Percentiles rank a stretch among this genome's conserved stretches.
Conservation (phyloP, 768 basidiomycete genomes). For the Calocera viscosa region DNA sequence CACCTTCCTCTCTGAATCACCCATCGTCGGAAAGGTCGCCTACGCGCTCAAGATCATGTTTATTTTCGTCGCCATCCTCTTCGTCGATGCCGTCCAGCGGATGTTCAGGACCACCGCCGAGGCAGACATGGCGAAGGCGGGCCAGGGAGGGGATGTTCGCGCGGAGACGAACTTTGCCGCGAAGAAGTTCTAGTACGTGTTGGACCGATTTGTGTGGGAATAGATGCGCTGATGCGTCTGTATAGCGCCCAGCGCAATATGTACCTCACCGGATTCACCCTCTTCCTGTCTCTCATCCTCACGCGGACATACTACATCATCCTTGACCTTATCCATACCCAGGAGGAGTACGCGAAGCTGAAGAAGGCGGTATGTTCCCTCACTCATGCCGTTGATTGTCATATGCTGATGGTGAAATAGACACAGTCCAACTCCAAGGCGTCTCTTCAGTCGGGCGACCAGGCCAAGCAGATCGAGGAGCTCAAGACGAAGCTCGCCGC, state of each 20-base stretch:
- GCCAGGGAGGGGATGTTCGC: conserved; percentile 46
- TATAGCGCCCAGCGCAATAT: conserved; percentile 73
- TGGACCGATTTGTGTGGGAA: not conserved
- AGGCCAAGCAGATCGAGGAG: conserved; percentile 46
- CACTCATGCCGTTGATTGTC: not conserved
- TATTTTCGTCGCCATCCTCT: conserved; percentile 85
- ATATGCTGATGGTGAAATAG: not conserved
- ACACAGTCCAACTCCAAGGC: conserved; percentile 11
- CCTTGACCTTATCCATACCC: conserved; percentile 78
- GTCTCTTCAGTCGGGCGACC: conserved; percentile 25
- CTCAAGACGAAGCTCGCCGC: conserved; percentile 56
- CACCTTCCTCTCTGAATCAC: conserved; percentile 27
- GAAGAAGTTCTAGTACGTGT: conserved; percentile 78
- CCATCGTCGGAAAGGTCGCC: conserved; percentile 67
- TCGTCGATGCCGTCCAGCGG: conserved; percentile 83
- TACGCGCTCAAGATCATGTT: conserved; percentile 91
- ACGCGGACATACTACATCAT: conserved; percentile 87
- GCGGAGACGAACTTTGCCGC: conserved; percentile 83
- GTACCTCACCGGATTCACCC: conserved; percentile 83
- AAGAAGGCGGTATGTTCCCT: conserved; percentile 42
- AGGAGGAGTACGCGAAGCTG: conserved; percentile 75
- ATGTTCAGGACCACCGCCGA: conserved; percentile 76
- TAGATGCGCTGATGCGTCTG: not conserved
- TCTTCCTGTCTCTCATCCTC: conserved; percentile 91
- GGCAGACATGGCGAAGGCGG: conserved; percentile 33